phyloP scores from a whole-genome alignment of 352 stramenopile genomes.

The Phytophthora aleatoria region DNA sequence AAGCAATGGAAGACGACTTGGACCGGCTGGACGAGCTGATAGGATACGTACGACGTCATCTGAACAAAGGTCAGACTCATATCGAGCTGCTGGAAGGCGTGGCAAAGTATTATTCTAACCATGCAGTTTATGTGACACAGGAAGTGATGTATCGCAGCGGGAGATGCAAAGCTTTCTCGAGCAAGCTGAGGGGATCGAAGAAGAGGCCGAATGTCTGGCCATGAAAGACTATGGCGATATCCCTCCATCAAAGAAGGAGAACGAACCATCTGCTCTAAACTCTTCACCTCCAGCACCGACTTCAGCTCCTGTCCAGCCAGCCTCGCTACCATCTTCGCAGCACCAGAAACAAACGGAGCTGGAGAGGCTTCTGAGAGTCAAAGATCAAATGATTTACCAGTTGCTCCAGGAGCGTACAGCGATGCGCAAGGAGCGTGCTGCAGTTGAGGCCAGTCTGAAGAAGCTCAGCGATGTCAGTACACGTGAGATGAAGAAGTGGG shows the following conservation, averaged over 20 bases:
- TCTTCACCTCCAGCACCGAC: conserved; percentile 58
- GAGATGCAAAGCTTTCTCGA: conserved; percentile 61
- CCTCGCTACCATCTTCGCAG: conserved; percentile 3
- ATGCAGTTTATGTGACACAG: conserved; percentile 20
- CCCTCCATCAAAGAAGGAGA: conserved; percentile 13
- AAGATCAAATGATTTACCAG: conserved; percentile 87
- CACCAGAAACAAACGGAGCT: conserved; percentile 30
- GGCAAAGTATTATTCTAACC: not conserved
- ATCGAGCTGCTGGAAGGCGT: not conserved
- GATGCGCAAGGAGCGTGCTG: conserved; percentile 55
- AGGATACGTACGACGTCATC: conserved; percentile 40
- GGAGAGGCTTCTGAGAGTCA: conserved; percentile 58
- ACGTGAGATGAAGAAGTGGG: conserved; percentile 85
- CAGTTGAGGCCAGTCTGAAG: conserved; percentile 58
- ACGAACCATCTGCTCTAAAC: conserved; percentile 33
- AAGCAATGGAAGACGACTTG: conserved; percentile 61
- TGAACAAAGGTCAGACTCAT: conserved; percentile 46
- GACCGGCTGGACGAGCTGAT: conserved; percentile 60
- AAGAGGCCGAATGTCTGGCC: conserved; percentile 48
- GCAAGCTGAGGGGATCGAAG: conserved; percentile 35
- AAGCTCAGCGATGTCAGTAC: conserved; percentile 75
- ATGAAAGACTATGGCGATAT: conserved; percentile 54
- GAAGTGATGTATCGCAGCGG: conserved; percentile 30
- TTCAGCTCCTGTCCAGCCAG: conserved; percentile 47
- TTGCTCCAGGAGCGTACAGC: conserved; percentile 67